Evolutionary conservation across 1,284 basidiomycete genomes (phyloP), one percentile per base, ranked within the genome.

Genomic region (Salmacisia buchloeana): DNA sequence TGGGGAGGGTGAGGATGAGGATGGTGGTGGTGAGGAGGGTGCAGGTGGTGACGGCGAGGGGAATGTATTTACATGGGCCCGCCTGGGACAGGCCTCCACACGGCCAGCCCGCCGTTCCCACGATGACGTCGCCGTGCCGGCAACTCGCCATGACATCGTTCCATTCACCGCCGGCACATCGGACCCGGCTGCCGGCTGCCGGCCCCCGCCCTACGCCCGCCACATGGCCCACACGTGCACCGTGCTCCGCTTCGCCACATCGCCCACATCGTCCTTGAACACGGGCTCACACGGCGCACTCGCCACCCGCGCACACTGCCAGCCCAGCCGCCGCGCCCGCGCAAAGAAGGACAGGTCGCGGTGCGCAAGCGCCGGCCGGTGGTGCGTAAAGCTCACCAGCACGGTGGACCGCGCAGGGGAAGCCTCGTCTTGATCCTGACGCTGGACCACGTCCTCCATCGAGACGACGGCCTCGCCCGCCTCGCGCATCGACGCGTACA

Each of bases 351-450:
- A 84, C 83, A 93, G 86, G 77, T 97, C 91, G 25, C 88, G 86
- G 63, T 90, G 84, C 0, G 90, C 90, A 18, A 94, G 58, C 29
- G 86, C 72, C 88, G 88, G 93, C 0, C 91, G 84, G 75, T 97
- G 94, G 69, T 97, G 94, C 0, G 89, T 90, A 80, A 91, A 94
- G 81, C 97, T 97, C 2, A 94, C 91, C 1, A 97, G 85, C 2
- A 92, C 84, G 59, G 83, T 85, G 0, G 89, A 45, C 5, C 15
- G 25, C 27, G 58, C 38, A 6, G 5, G 2, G 3, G 58, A n/a
- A n/a, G n/a, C n/a, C n/a, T n/a, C n/a, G n/a, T n/a, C n/a, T n/a
- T n/a, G n/a, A n/a, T n/a, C n/a, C n/a, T n/a, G 38, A 2, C 13
- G 36, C 12, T 9, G 21, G 7, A 27, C n/a, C n/a, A 27, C 18